Evolutionary conservation across 176 grass and related monocot genomes (phyloP), one percentile per base, ranked within the genome.

Genomic region (Olyra latifolia): DNA sequence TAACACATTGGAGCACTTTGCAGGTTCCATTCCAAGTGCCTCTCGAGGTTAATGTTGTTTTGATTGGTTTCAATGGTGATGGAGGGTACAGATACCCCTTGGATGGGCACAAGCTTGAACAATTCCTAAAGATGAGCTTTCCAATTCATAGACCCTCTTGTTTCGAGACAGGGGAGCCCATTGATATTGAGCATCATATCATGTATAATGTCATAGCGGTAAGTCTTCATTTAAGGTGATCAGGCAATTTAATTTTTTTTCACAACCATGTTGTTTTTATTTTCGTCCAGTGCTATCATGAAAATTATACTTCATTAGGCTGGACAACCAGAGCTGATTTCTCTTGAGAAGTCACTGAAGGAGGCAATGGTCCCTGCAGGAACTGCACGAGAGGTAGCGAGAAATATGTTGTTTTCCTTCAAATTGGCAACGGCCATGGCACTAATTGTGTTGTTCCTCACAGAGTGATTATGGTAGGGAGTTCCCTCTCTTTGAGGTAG

Each of bases 1-100:
- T 77, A 46, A 89, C 66, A 78, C 40, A 60, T 22, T 43, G 2
- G 78, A 50, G 54, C 55, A 13, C 85, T 79, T 50, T 89, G 85
- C 88, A 99, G 96, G 96, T 99, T 75, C 96, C 96, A 70, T 99
- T 99, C 91, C 96, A 99, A 84, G 96, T 95, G 66, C 96, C 96
- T 48, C 92, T 99, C 10, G 92, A 99, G 90, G 92, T 99, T 73
- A 99, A 99, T 84, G 68, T 95, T 69, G 90, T 99, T 86, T 88
- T 95, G 41, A 86, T 95, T 89, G 96, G 96, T 84, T 99, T 99
- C 79, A 91, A 91, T 68, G 96, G 86, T 56, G 93, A 95, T 74
- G 96, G 92, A 76, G 96, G 96, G 60, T 95, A 95, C 52, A 91
- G 96, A 80, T 99, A 95, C 76, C 68, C 79, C 10, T 72, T 99